Percentiles rank a stretch among this genome's conserved stretches.
Evolutionary conservation across 2,329 filamentous ascomycete species (phyloP).

Genomic region (Fusarium keratoplasticum): DNA sequence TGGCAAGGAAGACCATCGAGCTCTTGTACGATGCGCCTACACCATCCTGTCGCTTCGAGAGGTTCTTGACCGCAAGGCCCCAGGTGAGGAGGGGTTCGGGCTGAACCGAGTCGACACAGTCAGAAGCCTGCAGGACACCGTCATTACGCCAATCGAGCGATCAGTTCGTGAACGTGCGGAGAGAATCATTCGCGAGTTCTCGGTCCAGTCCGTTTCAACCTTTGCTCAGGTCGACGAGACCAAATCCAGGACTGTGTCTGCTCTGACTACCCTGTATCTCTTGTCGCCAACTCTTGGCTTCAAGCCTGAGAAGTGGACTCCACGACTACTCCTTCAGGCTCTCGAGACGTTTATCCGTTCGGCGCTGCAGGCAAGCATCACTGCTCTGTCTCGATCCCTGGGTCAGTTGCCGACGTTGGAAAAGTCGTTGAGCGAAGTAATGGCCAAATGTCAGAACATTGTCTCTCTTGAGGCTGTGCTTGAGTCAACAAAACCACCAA

Average conservation of each 20-base stretch:
- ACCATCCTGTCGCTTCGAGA: conserved; percentile 82
- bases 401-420: conserved; percentile 86
- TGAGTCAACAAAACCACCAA: conserved; percentile 72
- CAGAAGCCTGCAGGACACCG: conserved; percentile 74
- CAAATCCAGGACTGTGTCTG: conserved; percentile 78
- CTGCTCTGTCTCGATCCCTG: conserved; percentile 79
- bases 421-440: conserved; percentile 82
- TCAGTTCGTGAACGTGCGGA: conserved; percentile 79
- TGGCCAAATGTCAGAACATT: conserved; percentile 88
- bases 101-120: conserved; percentile 81
- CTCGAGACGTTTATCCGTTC: conserved; percentile 87
- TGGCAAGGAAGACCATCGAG: conserved; percentile 78
- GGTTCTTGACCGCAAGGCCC: conserved; percentile 73
- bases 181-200: conserved; percentile 85
- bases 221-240: conserved; percentile 79
- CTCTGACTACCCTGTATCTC: conserved; percentile 81
- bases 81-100: conserved; percentile 80
- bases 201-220: conserved; percentile 68
- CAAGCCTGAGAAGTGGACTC: conserved; percentile 68
- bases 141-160: conserved; percentile 79
- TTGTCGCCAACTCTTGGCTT: conserved; percentile 75
- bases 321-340: conserved; percentile 78
- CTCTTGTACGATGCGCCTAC: conserved; percentile 84
- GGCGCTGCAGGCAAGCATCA: conserved; percentile 81
- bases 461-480: conserved; percentile 88